Percentiles rank a stretch among this genome's conserved stretches.
Conservation (phyloP, 306 rosid species). For the Cajanus cajan region DNA sequence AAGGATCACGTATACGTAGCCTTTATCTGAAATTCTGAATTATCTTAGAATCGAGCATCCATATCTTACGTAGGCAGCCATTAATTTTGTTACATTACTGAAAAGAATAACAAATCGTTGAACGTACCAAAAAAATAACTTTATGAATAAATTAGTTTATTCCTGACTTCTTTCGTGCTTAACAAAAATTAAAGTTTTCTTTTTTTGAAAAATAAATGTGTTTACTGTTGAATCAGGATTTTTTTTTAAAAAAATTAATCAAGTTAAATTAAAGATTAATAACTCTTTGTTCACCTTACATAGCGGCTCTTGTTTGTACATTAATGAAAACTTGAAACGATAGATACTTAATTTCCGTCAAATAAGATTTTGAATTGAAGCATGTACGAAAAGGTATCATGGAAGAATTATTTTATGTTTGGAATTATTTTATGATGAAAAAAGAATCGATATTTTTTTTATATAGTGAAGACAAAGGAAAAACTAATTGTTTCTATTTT, state of each 20-base stretch:
- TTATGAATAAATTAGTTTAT: neutral
- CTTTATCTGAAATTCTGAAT: conserved; percentile 29
- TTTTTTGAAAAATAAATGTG: neutral
- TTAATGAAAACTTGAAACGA: too few species aligned
- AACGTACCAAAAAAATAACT: neutral
- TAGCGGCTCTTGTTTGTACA: too few species aligned
- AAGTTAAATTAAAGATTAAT: neutral
- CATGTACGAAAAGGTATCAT: too few species aligned
- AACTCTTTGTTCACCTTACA: neutral
- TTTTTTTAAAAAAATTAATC: neutral
- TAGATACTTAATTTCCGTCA: too few species aligned
- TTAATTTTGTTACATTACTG: conserved; percentile 17
- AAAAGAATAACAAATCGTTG: neutral
- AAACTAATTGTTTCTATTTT: too few species aligned
- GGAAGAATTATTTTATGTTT: too few species aligned
- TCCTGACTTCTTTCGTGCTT: neutral
- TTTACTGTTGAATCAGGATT: neutral
- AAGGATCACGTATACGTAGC: conserved; percentile 19
- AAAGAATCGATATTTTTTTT: too few species aligned
- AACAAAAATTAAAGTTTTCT: neutral
- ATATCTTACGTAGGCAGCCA: conserved; percentile 29
- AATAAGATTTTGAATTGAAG: too few species aligned
- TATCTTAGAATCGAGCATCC: conserved; percentile 11
- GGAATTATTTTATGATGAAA: too few species aligned
- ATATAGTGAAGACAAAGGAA: too few species aligned